phyloP scores from a whole-genome alignment of 352 stramenopile species.

The Pythium dissotocum region DNA sequence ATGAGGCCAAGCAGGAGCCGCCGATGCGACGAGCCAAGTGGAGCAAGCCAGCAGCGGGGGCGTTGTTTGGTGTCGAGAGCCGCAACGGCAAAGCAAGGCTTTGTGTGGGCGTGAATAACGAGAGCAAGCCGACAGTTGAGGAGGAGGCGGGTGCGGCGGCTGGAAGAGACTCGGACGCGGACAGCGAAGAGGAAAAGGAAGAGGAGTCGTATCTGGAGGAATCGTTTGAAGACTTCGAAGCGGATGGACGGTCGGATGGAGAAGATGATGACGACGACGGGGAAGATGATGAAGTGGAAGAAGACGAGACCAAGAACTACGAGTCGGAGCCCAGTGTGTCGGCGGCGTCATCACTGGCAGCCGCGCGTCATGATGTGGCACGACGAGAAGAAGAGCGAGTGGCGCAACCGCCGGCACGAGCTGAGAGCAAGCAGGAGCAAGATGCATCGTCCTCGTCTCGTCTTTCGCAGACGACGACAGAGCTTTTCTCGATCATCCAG shows the following conservation, averaged over 20 bases:
- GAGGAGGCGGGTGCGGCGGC: neutral
- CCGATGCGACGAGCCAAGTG: slow-evolving; percentile 48
- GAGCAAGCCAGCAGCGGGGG: slow-evolving; percentile 26
- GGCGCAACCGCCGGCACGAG: neutral
- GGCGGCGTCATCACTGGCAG: neutral
- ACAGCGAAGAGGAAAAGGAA: slow-evolving; percentile 33
- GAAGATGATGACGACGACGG: neutral
- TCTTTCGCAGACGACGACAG: slow-evolving; percentile 52
- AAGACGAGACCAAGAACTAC: neutral
- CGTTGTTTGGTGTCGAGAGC: slow-evolving; percentile 16
- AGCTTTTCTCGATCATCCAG: slow-evolving; percentile 68
- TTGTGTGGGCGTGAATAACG: slow-evolving; percentile 19
- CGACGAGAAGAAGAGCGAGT: neutral
- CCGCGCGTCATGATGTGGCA: neutral
- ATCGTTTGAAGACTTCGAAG: slow-evolving; percentile 84
- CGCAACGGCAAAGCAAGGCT: slow-evolving; percentile 21
- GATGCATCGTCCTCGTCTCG: slow-evolving; percentile 15
- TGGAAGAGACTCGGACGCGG: slow-evolving; percentile 4
- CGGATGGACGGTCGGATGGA: slow-evolving; percentile 26
- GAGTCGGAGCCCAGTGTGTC: neutral
- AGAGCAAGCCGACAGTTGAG: neutral
- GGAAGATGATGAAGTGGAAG: neutral
- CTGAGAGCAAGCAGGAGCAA: slow-evolving; percentile 12
- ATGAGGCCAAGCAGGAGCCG: slow-evolving; percentile 11
- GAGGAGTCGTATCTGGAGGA: slow-evolving; percentile 76